These are phyloP conservation scores for Hypoxylon sp. DNA, from an alignment of 2,329 filamentous ascomycete species.

Conservation along the genomic window DNA sequence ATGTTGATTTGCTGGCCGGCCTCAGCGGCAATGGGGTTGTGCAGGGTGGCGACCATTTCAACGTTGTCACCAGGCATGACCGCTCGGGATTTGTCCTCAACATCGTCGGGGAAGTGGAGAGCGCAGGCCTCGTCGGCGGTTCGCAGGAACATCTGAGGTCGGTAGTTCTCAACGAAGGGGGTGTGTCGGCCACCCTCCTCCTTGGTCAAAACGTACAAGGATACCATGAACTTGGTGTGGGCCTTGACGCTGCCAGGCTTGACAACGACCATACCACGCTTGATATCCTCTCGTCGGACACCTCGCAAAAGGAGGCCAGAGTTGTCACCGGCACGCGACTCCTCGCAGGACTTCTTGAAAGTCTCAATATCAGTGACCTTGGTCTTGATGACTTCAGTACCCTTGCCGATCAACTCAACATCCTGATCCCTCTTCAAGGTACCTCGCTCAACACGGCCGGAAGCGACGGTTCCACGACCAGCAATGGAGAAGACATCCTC, in stretches of 20 bases:
- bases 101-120: slow-evolving; percentile 89
- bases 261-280: slow-evolving; percentile 93
- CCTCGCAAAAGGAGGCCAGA: slow-evolving; percentile 96
- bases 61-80: slow-evolving; percentile 99
- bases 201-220: slow-evolving; percentile 97
- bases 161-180: slow-evolving; percentile 96
- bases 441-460: slow-evolving; percentile 97
- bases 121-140: slow-evolving; percentile 87
- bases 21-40: slow-evolving; percentile 90
- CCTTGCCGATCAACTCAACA: slow-evolving; percentile 94
- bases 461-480: slow-evolving; percentile 96
- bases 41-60: slow-evolving; percentile 92
- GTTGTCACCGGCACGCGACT: slow-evolving; percentile 97
- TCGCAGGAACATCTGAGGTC: slow-evolving; percentile 95
- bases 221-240: slow-evolving; percentile 92
- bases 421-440: slow-evolving; percentile 93
- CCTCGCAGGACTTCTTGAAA: slow-evolving; percentile 99
- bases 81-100: slow-evolving; percentile 78
- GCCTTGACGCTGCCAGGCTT: slow-evolving; percentile 88
- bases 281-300: slow-evolving; percentile 94
- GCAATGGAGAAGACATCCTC: slow-evolving; percentile 93
- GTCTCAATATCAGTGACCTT: slow-evolving; percentile 99
- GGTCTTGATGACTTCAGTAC: slow-evolving; percentile 87
- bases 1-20: slow-evolving; percentile 97
- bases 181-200: slow-evolving; percentile 98